Percentiles rank a stretch among this genome's conserved stretches.
These are phyloP conservation scores for Chimonanthus praecox DNA, from an alignment of 164 flowering plant genomes.

Conservation along the genomic window DNA sequence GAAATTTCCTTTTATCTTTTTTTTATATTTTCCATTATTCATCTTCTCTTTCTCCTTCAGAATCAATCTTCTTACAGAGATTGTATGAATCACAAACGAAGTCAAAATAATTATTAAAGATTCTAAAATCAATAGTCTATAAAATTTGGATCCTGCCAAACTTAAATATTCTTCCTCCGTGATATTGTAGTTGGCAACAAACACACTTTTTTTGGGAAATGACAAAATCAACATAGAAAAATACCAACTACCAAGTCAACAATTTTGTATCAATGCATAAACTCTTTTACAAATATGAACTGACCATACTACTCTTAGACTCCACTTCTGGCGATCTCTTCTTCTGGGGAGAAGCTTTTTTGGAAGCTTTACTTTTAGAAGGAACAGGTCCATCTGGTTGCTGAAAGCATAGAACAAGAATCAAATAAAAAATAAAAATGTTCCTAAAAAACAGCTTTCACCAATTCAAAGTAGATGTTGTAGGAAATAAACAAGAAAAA, in stretches of 20 bases:
- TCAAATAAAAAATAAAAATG: background rate
- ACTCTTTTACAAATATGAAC: slow-evolving; percentile 6
- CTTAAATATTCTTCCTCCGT: background rate
- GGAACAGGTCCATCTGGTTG: slow-evolving; percentile 35
- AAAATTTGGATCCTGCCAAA: background rate
- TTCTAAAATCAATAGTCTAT: background rate
- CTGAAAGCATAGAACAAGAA: slow-evolving; percentile 27
- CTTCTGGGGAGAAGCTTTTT: slow-evolving; percentile 26
- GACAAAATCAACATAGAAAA: too few relatives aligned
- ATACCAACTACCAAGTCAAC: background rate
- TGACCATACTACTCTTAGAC: slow-evolving; percentile 24
- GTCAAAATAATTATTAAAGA: background rate
- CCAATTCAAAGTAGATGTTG: background rate
- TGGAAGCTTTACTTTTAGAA: slow-evolving; percentile 24
- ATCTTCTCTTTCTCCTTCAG: too few relatives aligned
- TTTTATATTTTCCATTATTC: too few relatives aligned
- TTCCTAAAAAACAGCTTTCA: background rate
- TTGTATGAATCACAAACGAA: background rate
- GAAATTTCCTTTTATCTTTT: too few relatives aligned
- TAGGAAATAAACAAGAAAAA: background rate
- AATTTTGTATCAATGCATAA: background rate
- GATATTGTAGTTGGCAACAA: background rate
- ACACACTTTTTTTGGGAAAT: background rate
- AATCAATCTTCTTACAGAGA: background rate
- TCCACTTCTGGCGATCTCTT: slow-evolving; percentile 32